Conservation (phyloP, 139 green algal species). For the Chlorella sp. region DNA sequence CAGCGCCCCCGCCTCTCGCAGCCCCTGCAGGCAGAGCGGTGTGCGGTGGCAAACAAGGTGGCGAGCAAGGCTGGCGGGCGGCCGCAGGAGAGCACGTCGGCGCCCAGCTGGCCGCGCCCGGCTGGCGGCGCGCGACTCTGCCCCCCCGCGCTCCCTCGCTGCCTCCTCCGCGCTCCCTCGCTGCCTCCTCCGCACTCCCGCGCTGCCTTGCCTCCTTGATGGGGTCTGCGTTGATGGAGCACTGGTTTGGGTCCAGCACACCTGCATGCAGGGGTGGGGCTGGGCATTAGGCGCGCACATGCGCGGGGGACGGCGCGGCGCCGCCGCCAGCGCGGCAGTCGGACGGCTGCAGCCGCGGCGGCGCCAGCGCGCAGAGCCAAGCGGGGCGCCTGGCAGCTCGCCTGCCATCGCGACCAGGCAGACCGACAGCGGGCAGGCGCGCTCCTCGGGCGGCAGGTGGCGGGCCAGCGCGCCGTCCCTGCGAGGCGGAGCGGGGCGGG, state of each 20-base stretch:
- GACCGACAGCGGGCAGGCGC: constrained; percentile 7
- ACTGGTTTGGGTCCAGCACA: constrained; percentile 18
- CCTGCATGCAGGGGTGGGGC: not conserved
- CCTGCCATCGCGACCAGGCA: constrained; percentile 25
- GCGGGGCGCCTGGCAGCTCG: not conserved
- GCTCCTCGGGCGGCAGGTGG: constrained; percentile 24
- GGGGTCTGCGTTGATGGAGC: constrained; percentile 2
- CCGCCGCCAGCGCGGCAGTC: no score
- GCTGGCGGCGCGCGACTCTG: no score
- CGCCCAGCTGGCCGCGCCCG: no score
- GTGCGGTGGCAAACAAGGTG: no score
- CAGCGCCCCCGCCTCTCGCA: constrained; percentile 32
- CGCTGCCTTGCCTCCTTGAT: constrained; percentile 41
- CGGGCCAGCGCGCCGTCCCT: not conserved
- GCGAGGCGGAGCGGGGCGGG: not conserved
- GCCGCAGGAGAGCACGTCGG: no score
- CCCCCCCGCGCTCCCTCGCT: no score
- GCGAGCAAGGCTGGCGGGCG: no score
- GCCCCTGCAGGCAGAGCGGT: no score
- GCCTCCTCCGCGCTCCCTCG: no score
- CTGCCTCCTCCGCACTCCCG: no score
- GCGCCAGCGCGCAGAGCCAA: not conserved
- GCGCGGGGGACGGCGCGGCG: not conserved
- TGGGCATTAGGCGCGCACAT: not conserved
- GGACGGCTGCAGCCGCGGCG: no score